Base-by-base conservation (phyloP, 768 basidiomycete genomes). In the Lactarius psammicola region DNA sequence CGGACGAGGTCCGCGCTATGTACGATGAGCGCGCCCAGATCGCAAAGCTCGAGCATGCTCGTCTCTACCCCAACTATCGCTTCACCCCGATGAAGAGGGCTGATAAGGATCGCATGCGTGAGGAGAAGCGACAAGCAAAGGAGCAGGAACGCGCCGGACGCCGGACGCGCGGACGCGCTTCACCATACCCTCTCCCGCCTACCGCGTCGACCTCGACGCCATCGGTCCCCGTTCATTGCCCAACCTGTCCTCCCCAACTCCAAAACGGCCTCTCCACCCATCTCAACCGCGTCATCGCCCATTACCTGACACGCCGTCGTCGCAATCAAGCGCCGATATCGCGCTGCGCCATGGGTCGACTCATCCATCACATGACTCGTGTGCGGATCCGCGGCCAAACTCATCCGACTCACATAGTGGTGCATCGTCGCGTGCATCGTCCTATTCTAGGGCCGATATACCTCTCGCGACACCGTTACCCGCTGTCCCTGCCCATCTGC, bases 1-100 rank as follows among this genome's bases (percentile, higher is more conserved):
- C 72, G 4, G 68, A 71, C 1, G 75, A 72, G 4, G 77, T 80
- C 23, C 77, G 76, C 46, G 57, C 63, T 1, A 1, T 53, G 0
- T 68, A 68, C 60, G 69, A 70, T 7, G 34, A 58, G 10, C 60
- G 60, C 44, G 69, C 69, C 20, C 63, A 70, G 42, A 28, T 55
- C 17, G 67, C 63, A n/a, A 70, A 70, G 57, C 60, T 60, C 1
- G 67, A 68, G 36, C 69, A 70, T 20, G 62, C 63, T 2, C 63
- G 62, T 7, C 4, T 65, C 42, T 68, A 65, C 20, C 69, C 69
- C 8, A 59, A 68, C 23, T 70, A 70, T n/a, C 67, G 67, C 42
- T 70, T 68, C 57, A 58, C 67, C 0, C 69, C 69, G 4, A 56
- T 65, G 63, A 70, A 70, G 60, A 68, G 53, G 60, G 63, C 49